These are phyloP conservation scores for Haematococcus lacustris DNA, from an alignment of 139 green algal species.

Conservation along the genomic window DNA sequence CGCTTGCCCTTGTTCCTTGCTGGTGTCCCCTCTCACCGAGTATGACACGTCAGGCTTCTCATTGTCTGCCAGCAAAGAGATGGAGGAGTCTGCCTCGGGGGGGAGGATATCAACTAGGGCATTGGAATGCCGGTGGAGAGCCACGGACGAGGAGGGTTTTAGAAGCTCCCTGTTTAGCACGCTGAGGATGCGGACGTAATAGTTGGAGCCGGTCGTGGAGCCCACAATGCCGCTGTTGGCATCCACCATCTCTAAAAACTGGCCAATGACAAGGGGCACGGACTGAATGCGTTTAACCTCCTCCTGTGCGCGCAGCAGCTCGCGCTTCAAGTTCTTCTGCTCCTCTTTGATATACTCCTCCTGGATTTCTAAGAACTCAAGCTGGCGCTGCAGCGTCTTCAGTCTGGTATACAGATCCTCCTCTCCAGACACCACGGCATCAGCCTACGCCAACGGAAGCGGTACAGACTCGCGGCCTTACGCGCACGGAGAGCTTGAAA, in stretches of 20 bases:
- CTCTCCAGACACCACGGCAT: slow-evolving; percentile 19
- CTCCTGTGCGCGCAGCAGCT: slow-evolving; percentile 95
- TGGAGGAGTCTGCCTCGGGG: slow-evolving; percentile 94
- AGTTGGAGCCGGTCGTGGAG: slow-evolving; percentile 87
- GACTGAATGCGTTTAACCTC: slow-evolving; percentile 97
- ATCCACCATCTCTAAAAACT: slow-evolving; percentile 99
- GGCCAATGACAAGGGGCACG: slow-evolving; percentile 96
- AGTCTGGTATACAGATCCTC: slow-evolving; percentile 81
- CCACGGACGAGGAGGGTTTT: slow-evolving; percentile 88
- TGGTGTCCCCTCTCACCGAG: slow-evolving; percentile 34
- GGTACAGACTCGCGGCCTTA: too few species aligned
- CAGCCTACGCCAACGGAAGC: too few species aligned
- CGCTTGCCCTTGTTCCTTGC: too few species aligned
- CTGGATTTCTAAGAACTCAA: slow-evolving; percentile 99
- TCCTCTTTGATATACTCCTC: slow-evolving; percentile 99
- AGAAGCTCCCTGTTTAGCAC: slow-evolving; percentile 97
- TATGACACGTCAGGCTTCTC: slow-evolving; percentile 95
- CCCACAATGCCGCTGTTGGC: slow-evolving; percentile 91
- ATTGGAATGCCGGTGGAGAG: slow-evolving; percentile 96
- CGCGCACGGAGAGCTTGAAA: too few species aligned
- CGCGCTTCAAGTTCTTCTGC: slow-evolving; percentile 94
- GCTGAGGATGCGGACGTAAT: slow-evolving; percentile 90
- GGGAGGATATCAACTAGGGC: slow-evolving; percentile 97
- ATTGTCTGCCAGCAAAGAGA: slow-evolving; percentile 84
- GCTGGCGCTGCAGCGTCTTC: slow-evolving; percentile 87